Base-by-base conservation (phyloP, 257 asterid species). In the Ballota nigra region DNA sequence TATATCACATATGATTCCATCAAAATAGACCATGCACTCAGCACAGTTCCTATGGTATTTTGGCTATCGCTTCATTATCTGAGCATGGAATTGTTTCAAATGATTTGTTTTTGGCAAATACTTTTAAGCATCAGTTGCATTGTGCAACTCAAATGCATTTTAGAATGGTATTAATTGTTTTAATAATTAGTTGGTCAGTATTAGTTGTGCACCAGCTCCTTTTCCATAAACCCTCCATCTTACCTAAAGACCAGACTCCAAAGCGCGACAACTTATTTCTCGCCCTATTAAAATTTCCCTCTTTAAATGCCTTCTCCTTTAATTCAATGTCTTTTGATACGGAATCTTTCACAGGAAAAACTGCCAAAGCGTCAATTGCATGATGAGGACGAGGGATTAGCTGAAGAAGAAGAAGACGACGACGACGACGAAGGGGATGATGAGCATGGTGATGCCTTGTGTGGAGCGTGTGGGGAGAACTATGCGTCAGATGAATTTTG, bases 391-490 rank as follows among this genome's bases (percentile, higher is more conserved):
- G 86, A 78, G 64, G 88, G 76, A 59, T 69, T 77, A 52, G 85
- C 82, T 33, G 88, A 78, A 45, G 90, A 79, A 9, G 89, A 84
- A 0, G 92, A 79, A 16, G 62, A 33, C 5, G 70, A 43, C n/a
- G n/a, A n/a, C n/a, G n/a, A n/a, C n/a, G n/a, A n/a, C 1, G 86
- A 81, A 5, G 89, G 81, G 40, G 92, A 86, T 1, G 90, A 85
- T 0, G 93, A 87, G 77, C 93, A 87, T 15, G 88, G 88, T 24
- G 93, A 87, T 52, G 78, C 90, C 10, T 61, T 83, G 57, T 86
- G 92, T 66, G 92, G 92, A 26, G 92, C 92, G 62, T 91, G 96
- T 60, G 90, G 89, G 0, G 94, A 88, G 73, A 88, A 81, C 81
- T 83, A 88, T 61, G 89, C 86, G 6, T 75, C 89, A 0, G 90